Conservation (phyloP, 108 stramenopile species). For the Fragilaria crotonensis region DNA sequence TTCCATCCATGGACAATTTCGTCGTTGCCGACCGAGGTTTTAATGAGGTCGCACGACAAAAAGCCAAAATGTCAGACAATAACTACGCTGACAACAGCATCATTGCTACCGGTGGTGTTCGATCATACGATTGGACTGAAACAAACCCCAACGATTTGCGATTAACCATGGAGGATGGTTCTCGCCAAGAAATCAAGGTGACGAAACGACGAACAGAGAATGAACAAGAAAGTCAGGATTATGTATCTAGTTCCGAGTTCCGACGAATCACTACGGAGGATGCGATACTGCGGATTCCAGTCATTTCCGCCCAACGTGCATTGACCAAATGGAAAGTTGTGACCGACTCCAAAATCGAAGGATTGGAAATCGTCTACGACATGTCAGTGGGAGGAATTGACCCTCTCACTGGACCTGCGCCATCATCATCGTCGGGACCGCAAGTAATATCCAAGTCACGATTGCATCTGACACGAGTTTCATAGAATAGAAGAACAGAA, state of each 20-base stretch:
- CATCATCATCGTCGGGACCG: conserved; percentile 3
- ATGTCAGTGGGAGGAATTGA: conserved; percentile 39
- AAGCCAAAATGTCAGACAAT: background rate
- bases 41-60: conserved; percentile 38
- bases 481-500: background rate
- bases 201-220: conserved; percentile 68
- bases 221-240: conserved; percentile 19
- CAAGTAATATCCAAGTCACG: conserved; percentile 26
- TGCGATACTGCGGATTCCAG: conserved; percentile 43
- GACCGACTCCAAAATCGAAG: conserved; percentile 30
- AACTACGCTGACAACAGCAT: background rate
- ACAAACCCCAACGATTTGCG: conserved; percentile 69
- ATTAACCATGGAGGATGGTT: conserved; percentile 41
- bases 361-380: conserved; percentile 66
- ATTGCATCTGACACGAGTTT: conserved; percentile 11
- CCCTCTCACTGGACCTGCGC: conserved; percentile 19
- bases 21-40: conserved; percentile 68
- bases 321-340: conserved; percentile 66
- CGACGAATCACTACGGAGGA: conserved; percentile 51
- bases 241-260: conserved; percentile 66
- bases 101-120: conserved; percentile 15
- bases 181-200: conserved; percentile 65
- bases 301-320: conserved; percentile 50
- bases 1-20: conserved; percentile 31
- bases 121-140: conserved; percentile 42